A percentile compares a stretch with the other conserved stretches of the same genome.
Conservation (phyloP, 2,329 filamentous ascomycete species). For the Clonostachys rosea region DNA sequence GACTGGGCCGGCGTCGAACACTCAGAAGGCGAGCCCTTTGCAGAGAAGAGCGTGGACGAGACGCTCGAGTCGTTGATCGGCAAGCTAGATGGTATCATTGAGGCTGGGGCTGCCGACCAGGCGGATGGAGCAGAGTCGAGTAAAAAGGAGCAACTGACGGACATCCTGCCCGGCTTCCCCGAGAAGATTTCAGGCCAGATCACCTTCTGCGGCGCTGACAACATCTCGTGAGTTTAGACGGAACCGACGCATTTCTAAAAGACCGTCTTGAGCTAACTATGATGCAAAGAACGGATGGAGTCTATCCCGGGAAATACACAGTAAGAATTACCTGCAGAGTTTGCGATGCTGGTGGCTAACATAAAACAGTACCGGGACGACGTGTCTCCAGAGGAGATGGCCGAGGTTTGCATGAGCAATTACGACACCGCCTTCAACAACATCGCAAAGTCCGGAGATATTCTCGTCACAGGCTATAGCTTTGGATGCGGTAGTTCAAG, state of each 20-base stretch:
- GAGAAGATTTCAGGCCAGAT: slow-evolving; percentile 82
- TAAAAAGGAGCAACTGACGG: slow-evolving; percentile 8
- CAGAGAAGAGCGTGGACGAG: slow-evolving; percentile 63
- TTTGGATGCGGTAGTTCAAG: slow-evolving; percentile 75
- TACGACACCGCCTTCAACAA: slow-evolving; percentile 71
- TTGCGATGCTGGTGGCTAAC: not conserved
- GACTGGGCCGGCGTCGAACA: slow-evolving; percentile 60
- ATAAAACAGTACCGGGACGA: slow-evolving; percentile 84
- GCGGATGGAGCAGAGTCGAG: slow-evolving; percentile 19
- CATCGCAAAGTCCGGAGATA: slow-evolving; percentile 65
- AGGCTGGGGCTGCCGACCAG: slow-evolving; percentile 8
- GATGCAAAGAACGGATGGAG: slow-evolving; percentile 70
- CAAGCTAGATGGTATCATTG: slow-evolving; percentile 61
- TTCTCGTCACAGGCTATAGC: slow-evolving; percentile 82
- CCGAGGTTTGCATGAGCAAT: slow-evolving; percentile 88
- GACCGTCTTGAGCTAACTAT: no score
- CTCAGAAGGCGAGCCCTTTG: slow-evolving; percentile 60
- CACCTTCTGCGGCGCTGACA: slow-evolving; percentile 74
- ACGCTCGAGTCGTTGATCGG: slow-evolving; percentile 67
- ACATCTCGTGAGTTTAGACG: slow-evolving; percentile 42
- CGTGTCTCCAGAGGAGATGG: slow-evolving; percentile 74
- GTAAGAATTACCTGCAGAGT: not conserved
- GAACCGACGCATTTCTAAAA: no score
- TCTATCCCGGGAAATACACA: slow-evolving; percentile 68
- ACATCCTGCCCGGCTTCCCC: slow-evolving; percentile 78